Conservation (phyloP, 2,329 filamentous ascomycete species). For the Leptodontidium sp. region DNA sequence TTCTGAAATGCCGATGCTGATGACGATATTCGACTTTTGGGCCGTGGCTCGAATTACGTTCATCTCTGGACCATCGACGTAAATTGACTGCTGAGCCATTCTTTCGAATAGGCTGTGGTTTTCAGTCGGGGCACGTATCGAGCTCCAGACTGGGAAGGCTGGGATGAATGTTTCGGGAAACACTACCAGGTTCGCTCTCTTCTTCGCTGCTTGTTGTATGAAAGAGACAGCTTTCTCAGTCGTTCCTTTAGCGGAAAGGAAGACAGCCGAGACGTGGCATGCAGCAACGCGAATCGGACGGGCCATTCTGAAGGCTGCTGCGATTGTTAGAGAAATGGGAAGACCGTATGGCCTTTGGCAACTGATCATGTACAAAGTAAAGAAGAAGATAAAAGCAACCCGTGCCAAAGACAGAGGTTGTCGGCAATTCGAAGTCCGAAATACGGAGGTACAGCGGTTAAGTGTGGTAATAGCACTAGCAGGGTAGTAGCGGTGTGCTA, state of each 20-base stretch:
- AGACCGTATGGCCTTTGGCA: too few relatives aligned
- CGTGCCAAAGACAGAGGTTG: too few relatives aligned
- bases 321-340: background rate
- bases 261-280: constrained; percentile 54
- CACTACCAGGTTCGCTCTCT: constrained; percentile 58
- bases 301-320: background rate
- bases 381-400: too few relatives aligned
- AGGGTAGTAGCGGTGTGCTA: too few relatives aligned
- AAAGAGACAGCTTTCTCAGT: constrained; percentile 56
- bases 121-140: constrained; percentile 55
- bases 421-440: too few relatives aligned
- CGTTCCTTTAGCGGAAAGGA: constrained; percentile 56
- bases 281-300: constrained; percentile 37
- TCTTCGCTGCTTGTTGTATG: constrained; percentile 54
- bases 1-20: constrained; percentile 61
- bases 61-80: constrained; percentile 57
- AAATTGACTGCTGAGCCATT: constrained; percentile 55
- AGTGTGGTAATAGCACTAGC: too few relatives aligned
- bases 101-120: constrained; percentile 59
- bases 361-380: too few relatives aligned
- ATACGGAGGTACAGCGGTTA: too few relatives aligned
- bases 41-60: constrained; percentile 51
- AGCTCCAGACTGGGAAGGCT: constrained; percentile 61
- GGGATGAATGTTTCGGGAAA: constrained; percentile 63
- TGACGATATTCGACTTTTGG: constrained; percentile 49